Base-by-base conservation (phyloP, 2,329 filamentous ascomycete species). In the Phyllosticta capitalensis region DNA sequence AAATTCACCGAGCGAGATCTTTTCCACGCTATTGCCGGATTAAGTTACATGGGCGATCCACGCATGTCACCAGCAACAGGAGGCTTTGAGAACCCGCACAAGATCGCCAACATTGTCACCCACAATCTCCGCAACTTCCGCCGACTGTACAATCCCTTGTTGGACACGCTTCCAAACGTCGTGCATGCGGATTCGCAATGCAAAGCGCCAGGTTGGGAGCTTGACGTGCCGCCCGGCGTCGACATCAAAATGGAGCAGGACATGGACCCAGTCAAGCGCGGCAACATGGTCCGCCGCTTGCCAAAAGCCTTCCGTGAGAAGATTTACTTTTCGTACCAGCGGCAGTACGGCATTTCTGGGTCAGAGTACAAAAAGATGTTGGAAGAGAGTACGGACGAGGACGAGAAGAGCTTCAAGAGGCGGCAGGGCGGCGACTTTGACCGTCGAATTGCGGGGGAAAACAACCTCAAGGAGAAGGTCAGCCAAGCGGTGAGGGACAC, bases 11-110 rank as follows among this genome's bases (percentile, higher is more conserved):
- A 99, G 69, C 83, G 85, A 61, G 81, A 96, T 65, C 79, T 99
- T 1, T 99, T 96, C 74, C 87, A 84, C 65, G 94, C 90, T 20
- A 96, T 99, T 62, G 88, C 94, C 0, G 88, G 89, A 21, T 87
- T 99, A 64, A 95, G 89, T 68, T 99, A 99, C 72, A 84, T 95
- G 65, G 94, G 94, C 33, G 94, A 99, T 69, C 90, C 92, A n/a
- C 89, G 94, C 64, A 99, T 99, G 94, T 55, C 57, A 7, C 30
- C 50, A 28, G 54, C 28, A 24, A 79, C 85, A 1, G 81, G 96
- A 50, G 88, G 89, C 1, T 90, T 90, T 0, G 94, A 99, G 72
- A 90, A 97, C 69, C 91, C 90, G 30, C 85, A 85, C 69, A 99
- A 99, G 74, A 90, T 99, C 20, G 81, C 83, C 67, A 97, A 97